Base-by-base conservation (phyloP, 805 yeast species). In the Metschnikowia cubensis region DNA sequence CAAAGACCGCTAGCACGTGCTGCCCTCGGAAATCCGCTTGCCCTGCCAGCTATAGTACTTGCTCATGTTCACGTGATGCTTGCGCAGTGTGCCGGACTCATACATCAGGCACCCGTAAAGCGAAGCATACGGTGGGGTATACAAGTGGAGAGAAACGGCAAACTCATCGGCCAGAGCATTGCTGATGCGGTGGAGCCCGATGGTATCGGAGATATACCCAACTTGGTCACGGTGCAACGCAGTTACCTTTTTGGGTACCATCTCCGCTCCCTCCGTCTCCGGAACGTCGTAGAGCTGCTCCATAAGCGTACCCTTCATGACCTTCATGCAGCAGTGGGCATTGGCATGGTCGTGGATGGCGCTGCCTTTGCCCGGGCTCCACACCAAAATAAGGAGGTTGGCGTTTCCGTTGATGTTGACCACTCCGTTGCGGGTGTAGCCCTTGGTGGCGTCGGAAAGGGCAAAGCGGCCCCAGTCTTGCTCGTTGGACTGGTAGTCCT, bases 81-180 rank as follows among this genome's bases (percentile, higher is more conserved):
- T 74, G 51, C 64, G 69, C 44, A 84, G 84, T 47, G 71, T 71
- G 33, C 60, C 64, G 36, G 74, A 74, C 57, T 81, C 85, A 57
- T 73, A 79, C 68, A 68, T 70, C 45, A 73, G 64, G 51, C 82
- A 80, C 18, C 83, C 84, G 59, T 76, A 79, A 62, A 78, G 71
- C 47, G 83, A 69, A 4, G 89, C 91, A 63, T 83, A 83, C 7
- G 91, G 89, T 6, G 91, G 90, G 6, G 90, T 84, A 67, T 85
- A 85, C 48, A 85, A 73, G 64, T 85, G 91, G 63, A 85, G 73
- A 38, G 87, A 79, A 14, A 85, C 80, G 11, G 87, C 81, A 20
- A 70, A 64, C 35, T 71, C 72, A 18, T 67, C 61, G 0, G 68
- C 42, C 35, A 54, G 56, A 6, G 75, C 75, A 61, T 85, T 85